Base-by-base conservation (phyloP, 192 early-diverging fungal genomes). In the Haplosporangium gracile region DNA sequence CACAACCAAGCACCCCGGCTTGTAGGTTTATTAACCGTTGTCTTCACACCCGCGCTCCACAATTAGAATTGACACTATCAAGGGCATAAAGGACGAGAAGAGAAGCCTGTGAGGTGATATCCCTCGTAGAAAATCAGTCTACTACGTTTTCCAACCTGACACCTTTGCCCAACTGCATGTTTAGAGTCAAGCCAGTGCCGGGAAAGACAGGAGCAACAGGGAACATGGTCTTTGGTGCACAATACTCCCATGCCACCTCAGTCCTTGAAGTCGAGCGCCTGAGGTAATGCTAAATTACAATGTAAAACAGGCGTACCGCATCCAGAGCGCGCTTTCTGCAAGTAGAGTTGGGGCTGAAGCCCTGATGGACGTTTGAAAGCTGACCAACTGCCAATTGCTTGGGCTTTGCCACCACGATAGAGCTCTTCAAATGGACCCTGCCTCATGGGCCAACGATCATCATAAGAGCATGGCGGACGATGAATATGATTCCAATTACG, bases 161-260 rank as follows among this genome's bases (percentile, higher is more conserved):
- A 51, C 49, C 49, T 51, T 16, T 51, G 49, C 18, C 47, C 49
- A 51, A 51, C 20, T 51, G 22, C n/a, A 53, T 75, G 16, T 74
- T 79, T 78, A 89, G 89, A 74, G 87, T 91, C 76, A 88, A 89
- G n/a, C 83, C 89, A 60, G 86, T 86, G 24, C 79, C 79, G 24
- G 86, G 88, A 4, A 91, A 82, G n/a, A 84, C 81, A 16, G 89
- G 86, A 1, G 85, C 81, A 13, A 85, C 87, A 75, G 78, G 83
- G 13, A 83, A 88, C 9, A 77, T 88, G 68, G 81, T 90, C 6
- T 82, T 89, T 76, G 90, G 89, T 42, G 89, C 85, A 22, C 87
- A 90, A 53, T 90, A 93, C 69, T 88, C 89, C 38, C 92, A 89
- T 77, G 86, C 83, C 5, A 89, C 82, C 39, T 53, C 90, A 22